Percentiles rank a stretch among this genome's conserved stretches.
Evolutionary conservation across 495 filamentous ascomycete genomes (phyloP).

Genomic region (Penicillium goetzii): DNA sequence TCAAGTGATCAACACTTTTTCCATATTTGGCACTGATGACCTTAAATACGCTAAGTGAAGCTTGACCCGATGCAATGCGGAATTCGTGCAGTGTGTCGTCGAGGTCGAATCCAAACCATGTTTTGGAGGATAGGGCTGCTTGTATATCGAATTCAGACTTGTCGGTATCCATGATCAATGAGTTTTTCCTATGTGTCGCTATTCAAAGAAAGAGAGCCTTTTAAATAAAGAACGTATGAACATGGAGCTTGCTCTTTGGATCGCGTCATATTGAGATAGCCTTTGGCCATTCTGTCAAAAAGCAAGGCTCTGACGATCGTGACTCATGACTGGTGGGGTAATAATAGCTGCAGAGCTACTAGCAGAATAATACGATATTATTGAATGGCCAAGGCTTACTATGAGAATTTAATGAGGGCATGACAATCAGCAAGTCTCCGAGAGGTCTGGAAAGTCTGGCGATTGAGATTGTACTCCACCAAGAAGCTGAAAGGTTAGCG

Average conservation of each 20-base stretch:
- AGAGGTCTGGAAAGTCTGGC: too few relatives aligned
- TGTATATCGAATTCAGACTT: not conserved
- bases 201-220: not conserved
- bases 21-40: conserved; percentile 15
- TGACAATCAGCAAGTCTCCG: too few relatives aligned
- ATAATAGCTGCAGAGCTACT: not conserved
- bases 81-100: conserved; percentile 51
- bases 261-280: not conserved
- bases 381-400: too few relatives aligned
- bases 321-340: not conserved
- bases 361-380: too few relatives aligned
- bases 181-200: not conserved
- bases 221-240: not conserved
- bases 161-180: not conserved
- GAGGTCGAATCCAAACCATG: conserved; percentile 47
- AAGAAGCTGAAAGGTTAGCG: too few relatives aligned
- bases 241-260: not conserved
- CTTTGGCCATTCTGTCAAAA: not conserved
- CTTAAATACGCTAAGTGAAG: conserved; percentile 31
- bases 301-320: not conserved
- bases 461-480: too few relatives aligned
- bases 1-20: conserved; percentile 21
- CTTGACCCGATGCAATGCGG: conserved; percentile 35
- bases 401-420: too few relatives aligned
- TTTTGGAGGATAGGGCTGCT: conserved; percentile 20